Evolutionary conservation across 257 asterid genomes (phyloP).

Genomic region (Euphrasia confusa): DNA sequence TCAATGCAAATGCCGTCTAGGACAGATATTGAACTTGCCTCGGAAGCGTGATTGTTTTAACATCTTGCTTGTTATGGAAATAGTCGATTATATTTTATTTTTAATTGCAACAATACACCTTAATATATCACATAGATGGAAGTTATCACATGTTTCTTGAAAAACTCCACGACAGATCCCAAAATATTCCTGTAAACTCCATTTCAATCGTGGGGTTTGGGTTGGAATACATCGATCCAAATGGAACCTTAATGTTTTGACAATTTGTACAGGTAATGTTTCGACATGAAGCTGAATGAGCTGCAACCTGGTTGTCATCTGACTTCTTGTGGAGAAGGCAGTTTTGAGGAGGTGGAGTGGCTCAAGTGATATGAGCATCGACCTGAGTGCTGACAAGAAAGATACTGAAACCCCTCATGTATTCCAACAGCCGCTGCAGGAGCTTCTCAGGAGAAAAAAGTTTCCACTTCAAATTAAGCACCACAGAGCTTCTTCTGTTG

Average conservation of each 20-base stretch:
- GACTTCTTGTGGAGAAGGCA: conserved; percentile 60
- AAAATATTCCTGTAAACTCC: background rate
- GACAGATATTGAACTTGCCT: too few species aligned
- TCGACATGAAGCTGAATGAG: conserved; percentile 26
- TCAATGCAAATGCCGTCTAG: too few species aligned
- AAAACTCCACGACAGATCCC: background rate
- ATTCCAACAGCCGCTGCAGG: conserved; percentile 41
- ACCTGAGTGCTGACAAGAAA: conserved; percentile 68
- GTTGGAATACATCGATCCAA: too few species aligned
- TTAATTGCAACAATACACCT: background rate
- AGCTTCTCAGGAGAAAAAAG: conserved; percentile 39
- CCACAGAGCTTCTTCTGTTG: conserved; percentile 29
- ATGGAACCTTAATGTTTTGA: conserved; percentile 1
- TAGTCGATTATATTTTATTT: background rate
- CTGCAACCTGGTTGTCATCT: conserved; percentile 47
- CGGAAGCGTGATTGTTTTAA: too few species aligned
- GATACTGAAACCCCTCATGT: conserved; percentile 53
- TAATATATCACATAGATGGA: too few species aligned
- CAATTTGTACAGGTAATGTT: conserved; percentile 55
- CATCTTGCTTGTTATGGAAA: too few species aligned
- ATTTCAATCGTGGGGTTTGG: too few species aligned
- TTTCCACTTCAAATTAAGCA: conserved; percentile 26
- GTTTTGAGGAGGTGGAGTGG: conserved; percentile 92
- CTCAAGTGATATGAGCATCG: conserved; percentile 89
- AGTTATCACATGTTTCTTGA: background rate